A percentile compares a stretch with the other conserved stretches of the same genome.
phyloP scores from a whole-genome alignment of 129 eudicot genomes.

The Lactuca sativa region DNA sequence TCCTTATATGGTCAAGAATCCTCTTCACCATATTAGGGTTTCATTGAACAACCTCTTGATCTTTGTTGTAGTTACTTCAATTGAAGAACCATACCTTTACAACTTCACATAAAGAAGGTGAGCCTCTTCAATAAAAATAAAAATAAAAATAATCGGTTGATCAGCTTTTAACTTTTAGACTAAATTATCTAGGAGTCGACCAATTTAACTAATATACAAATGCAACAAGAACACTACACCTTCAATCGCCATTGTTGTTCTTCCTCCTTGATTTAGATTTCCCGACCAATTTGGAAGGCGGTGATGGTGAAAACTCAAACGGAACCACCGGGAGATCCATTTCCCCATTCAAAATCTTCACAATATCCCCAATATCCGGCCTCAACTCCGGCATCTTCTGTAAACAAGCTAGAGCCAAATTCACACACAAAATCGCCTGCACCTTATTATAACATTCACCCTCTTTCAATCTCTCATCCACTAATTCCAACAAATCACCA shows the following conservation, averaged over 20 bases:
- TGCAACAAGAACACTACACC: too few relatives aligned
- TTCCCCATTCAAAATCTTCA: slow-evolving; percentile 82
- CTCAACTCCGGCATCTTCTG: slow-evolving; percentile 88
- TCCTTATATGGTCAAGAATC: too few relatives aligned
- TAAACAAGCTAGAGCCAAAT: slow-evolving; percentile 84
- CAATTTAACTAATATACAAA: too few relatives aligned
- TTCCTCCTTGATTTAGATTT: slow-evolving; percentile 64
- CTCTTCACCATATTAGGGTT: too few relatives aligned
- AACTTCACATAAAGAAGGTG: too few relatives aligned
- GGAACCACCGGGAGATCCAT: slow-evolving; percentile 75
- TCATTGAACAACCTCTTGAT: too few relatives aligned
- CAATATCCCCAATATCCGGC: slow-evolving; percentile 86
- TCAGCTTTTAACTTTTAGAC: too few relatives aligned
- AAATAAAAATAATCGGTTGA: too few relatives aligned
- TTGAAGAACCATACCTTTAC: too few relatives aligned
- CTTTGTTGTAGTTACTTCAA: too few relatives aligned
- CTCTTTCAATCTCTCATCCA: slow-evolving; percentile 67
- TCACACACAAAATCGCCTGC: slow-evolving; percentile 76
- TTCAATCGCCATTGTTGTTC: slow-evolving; percentile 40
- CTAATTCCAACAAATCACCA: slow-evolving; percentile 76
- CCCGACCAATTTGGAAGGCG: slow-evolving; percentile 65
- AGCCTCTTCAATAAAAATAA: too few relatives aligned
- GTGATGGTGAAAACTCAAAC: slow-evolving; percentile 85
- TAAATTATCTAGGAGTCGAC: too few relatives aligned
- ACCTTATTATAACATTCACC: slow-evolving; percentile 47